Conservation (phyloP, 352 stramenopile species). For the Thraustotheca clavata region DNA sequence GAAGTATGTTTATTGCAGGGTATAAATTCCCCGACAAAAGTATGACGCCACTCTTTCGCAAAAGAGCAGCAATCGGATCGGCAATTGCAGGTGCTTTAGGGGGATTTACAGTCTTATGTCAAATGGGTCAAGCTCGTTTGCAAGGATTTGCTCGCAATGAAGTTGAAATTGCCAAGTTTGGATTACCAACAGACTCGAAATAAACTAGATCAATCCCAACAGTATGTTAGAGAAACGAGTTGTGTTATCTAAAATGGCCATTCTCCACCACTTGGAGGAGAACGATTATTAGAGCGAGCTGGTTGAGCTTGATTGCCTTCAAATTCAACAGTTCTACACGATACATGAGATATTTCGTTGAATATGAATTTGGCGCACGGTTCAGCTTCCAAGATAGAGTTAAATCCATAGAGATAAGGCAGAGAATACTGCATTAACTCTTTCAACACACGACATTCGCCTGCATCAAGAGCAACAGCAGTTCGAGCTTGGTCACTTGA, state of each 20-base stretch:
- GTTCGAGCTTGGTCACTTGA: slow-evolving; percentile 34
- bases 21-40: slow-evolving; percentile 6
- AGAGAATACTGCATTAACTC: slow-evolving; percentile 73
- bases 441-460: slow-evolving; percentile 53
- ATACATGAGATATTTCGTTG: not conserved
- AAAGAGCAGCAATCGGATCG: not conserved
- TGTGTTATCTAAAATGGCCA: slow-evolving; percentile 14
- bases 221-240: too few species aligned
- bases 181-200: not conserved
- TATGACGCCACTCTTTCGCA: not conserved
- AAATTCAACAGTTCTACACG: slow-evolving; percentile 22
- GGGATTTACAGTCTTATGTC: not conserved
- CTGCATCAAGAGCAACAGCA: slow-evolving; percentile 48
- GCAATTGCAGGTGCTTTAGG: not conserved
- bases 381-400: slow-evolving; percentile 61
- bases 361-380: slow-evolving; percentile 31
- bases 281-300: slow-evolving; percentile 15
- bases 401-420: slow-evolving; percentile 65
- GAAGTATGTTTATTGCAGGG: not conserved
- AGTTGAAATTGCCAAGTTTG: slow-evolving; percentile 18
- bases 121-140: slow-evolving; percentile 16
- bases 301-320: slow-evolving; percentile 27
- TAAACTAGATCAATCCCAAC: too few species aligned
- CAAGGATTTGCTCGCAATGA: slow-evolving; percentile 8
- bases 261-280: not conserved